phyloP scores from a whole-genome alignment of 257 asterid genomes.

The Orobanche coerulescens region DNA sequence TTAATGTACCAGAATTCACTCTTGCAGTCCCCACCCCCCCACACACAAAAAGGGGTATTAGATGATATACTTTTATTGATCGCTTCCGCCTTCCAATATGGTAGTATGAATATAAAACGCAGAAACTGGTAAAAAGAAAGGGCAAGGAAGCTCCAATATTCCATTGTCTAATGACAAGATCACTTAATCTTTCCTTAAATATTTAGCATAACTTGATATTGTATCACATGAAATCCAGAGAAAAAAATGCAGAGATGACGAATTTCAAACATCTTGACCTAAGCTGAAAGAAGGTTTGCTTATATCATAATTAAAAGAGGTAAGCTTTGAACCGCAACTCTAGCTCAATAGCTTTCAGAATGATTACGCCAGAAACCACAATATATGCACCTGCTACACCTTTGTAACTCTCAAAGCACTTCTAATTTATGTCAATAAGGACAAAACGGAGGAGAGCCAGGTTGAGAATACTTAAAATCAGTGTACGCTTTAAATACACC shows the following conservation, averaged over 20 bases:
- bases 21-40: not conserved
- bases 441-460: not conserved
- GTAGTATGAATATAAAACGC: not conserved
- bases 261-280: not conserved
- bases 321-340: not conserved
- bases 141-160: no score
- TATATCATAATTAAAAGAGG: not conserved
- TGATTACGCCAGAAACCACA: conserved; percentile 9
- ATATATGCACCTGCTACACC: conserved; percentile 3
- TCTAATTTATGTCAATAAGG: not conserved
- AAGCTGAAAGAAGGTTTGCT: not conserved
- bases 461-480: conserved; percentile 5
- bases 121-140: conserved; percentile 5
- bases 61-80: not conserved
- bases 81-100: no score
- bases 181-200: not conserved
- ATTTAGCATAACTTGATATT: not conserved
- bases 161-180: no score
- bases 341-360: conserved; percentile 11
- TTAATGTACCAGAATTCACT: not conserved
- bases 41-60: no score
- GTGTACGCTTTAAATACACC: not conserved
- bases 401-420: conserved; percentile 8
- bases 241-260: not conserved
- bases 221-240: not conserved